phyloP scores from a whole-genome alignment of 257 asterid genomes.

The Penstemon newberryi region DNA sequence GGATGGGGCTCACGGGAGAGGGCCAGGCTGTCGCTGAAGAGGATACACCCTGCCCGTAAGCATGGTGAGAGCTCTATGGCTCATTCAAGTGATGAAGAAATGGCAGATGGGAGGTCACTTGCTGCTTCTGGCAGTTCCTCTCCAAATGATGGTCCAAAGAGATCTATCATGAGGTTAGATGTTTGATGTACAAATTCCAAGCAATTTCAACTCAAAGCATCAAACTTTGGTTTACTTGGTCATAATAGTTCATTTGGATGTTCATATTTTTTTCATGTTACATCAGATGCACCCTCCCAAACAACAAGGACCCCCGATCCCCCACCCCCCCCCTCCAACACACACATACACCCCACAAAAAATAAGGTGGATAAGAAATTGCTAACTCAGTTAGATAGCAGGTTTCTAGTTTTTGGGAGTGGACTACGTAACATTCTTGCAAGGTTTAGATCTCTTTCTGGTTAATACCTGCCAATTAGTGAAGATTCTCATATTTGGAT shows the following conservation, averaged over 20 bases:
- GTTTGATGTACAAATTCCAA: constrained; percentile 21
- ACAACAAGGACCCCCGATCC: neutral
- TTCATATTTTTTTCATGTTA: neutral
- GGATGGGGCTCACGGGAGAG: constrained; percentile 93
- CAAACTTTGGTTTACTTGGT: constrained; percentile 8
- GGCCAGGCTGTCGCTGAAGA: constrained; percentile 70
- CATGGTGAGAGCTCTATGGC: constrained; percentile 64
- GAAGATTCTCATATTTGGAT: constrained; percentile 1
- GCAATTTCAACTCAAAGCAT: constrained; percentile 17
- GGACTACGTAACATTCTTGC: constrained; percentile 17
- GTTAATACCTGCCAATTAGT: neutral
- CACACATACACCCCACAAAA: neutral
- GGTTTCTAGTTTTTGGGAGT: constrained; percentile 14
- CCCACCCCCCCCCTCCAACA: neutral
- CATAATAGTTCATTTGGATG: neutral
- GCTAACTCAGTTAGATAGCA: constrained; percentile 10
- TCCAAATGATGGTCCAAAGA: constrained; percentile 65
- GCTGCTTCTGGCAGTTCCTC: constrained; percentile 77
- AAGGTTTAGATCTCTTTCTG: constrained; percentile 15
- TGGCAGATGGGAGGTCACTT: constrained; percentile 49
- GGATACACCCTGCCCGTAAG: constrained; percentile 58
- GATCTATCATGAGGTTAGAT: constrained; percentile 79
- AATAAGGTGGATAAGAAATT: neutral
- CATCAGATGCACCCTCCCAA: neutral
- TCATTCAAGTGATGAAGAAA: constrained; percentile 66